Evolutionary conservation across 768 basidiomycete genomes (phyloP), one percentile per base, ranked within the genome.

Genomic region (Naganishia vishniacii): DNA sequence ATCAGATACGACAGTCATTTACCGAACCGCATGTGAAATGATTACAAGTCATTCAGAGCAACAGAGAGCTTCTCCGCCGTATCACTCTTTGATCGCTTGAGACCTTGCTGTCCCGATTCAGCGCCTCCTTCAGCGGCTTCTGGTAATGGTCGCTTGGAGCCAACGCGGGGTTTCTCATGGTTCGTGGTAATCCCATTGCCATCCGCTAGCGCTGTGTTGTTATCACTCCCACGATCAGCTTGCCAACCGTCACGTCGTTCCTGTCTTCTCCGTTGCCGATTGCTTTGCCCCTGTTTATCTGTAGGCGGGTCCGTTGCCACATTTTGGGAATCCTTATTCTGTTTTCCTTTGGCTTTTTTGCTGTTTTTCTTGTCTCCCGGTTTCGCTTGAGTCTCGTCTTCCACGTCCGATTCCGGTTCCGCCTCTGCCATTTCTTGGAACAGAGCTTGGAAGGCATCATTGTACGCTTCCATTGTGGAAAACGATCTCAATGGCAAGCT

Each of bases 391-490:
- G 26, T 32, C 40, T 56, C 56, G 48, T 60, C 59, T 4, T 61
- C 45, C 34, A 42, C 48, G 12, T 48, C 61, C 13, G 42, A 69
- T 18, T 64, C 71, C 1, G 61, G 69, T 9, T 71, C 74, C 18
- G 70, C 77, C 16, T 67, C 73, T 28, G 76, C 77, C 28, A 71
- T 74, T 47, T 75, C 74, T 9, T 67, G 70, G 51, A 80, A 76
- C 12, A 79, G 64, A 42, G 70, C 40, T 67, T 87, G 83, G 63
- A 97, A 81, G 3, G 88, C 86, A 0, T 83, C 81, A 64, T 87
- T 78, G 74, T 92, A 94, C 62, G 82, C 77, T n/a, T 81, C 81
- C 81, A 91, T 81, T 79, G 90, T 90, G 88, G 88, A 89, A 83
- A 95, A 85, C 58, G 87, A 84, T 1, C 85, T 84, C 18, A 97